These are phyloP conservation scores for Stenocarpella maydis DNA, from an alignment of 2,329 filamentous ascomycete species.

Conservation along the genomic window DNA sequence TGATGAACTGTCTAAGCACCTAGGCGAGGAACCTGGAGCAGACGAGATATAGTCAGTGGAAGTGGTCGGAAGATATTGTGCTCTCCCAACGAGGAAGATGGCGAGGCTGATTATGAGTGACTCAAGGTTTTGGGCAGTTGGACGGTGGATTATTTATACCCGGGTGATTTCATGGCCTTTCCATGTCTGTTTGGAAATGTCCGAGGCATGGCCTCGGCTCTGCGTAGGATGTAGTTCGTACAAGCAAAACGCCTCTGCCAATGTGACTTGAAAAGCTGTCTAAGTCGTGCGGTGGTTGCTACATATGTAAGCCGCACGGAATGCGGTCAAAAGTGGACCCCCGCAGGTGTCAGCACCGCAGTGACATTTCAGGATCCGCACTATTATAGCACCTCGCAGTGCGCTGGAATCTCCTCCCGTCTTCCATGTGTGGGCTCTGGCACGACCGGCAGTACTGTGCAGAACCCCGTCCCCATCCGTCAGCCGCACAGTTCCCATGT, in stretches of 20 bases:
- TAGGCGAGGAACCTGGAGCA: not conserved
- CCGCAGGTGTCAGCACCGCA: constrained; percentile 4
- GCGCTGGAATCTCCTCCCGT: too few species aligned
- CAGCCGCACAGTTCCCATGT: not conserved
- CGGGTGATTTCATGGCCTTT: not conserved
- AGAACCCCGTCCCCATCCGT: not conserved
- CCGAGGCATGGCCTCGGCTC: not conserved
- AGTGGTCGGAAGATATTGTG: not conserved
- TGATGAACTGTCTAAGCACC: not conserved
- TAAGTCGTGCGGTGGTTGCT: not conserved
- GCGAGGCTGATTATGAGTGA: not conserved
- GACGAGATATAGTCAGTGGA: not conserved
- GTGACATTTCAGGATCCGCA: too few species aligned
- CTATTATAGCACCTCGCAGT: too few species aligned
- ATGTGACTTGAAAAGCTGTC: not conserved
- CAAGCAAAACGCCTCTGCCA: not conserved
- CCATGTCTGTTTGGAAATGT: not conserved
- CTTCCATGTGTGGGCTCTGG: too few species aligned
- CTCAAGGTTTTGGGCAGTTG: not conserved
- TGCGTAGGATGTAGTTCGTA: too few species aligned
- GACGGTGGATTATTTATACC: too few species aligned
- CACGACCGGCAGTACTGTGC: too few species aligned
- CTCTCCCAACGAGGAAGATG: not conserved
- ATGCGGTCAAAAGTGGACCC: constrained; percentile 19
- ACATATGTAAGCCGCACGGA: not conserved